These are phyloP conservation scores for Atkinsonella hypoxylon DNA, from an alignment of 2,329 filamentous ascomycete species.

Conservation along the genomic window DNA sequence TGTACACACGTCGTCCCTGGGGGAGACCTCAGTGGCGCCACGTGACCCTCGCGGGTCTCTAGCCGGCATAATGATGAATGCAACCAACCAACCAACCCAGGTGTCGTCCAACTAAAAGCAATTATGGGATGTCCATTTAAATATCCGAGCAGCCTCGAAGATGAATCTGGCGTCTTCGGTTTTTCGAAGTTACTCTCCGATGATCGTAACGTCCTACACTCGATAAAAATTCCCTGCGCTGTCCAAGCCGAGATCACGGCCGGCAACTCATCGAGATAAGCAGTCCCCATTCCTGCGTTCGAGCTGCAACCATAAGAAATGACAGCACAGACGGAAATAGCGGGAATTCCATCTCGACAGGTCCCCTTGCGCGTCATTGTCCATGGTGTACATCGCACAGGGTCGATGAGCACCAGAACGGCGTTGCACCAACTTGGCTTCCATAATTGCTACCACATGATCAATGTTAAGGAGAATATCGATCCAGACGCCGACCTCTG, in stretches of 20 bases:
- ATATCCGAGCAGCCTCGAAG: neutral
- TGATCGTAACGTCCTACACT: too few relatives aligned
- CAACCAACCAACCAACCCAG: too few relatives aligned
- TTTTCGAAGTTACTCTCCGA: too few relatives aligned
- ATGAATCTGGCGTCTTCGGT: too few relatives aligned
- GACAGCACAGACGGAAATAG: neutral
- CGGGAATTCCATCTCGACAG: conserved; percentile 14
- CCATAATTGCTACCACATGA: conserved; percentile 20
- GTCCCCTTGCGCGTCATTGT: conserved; percentile 29
- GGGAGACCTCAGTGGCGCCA: too few relatives aligned
- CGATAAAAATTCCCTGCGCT: too few relatives aligned
- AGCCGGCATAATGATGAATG: too few relatives aligned
- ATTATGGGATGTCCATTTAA: neutral
- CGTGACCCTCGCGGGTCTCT: too few relatives aligned
- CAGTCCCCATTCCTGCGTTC: too few relatives aligned
- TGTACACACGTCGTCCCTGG: too few relatives aligned
- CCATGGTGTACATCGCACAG: conserved; percentile 26
- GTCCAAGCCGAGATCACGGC: neutral
- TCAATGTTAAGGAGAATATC: conserved; percentile 11
- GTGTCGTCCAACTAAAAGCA: neutral
- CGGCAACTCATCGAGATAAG: too few relatives aligned
- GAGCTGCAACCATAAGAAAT: too few relatives aligned
- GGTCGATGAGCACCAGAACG: conserved; percentile 22
- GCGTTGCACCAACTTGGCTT: conserved; percentile 16
- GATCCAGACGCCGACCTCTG: conserved; percentile 15